Conservation (phyloP, 768 basidiomycete genomes). For the Tylopilus subfusipes region DNA sequence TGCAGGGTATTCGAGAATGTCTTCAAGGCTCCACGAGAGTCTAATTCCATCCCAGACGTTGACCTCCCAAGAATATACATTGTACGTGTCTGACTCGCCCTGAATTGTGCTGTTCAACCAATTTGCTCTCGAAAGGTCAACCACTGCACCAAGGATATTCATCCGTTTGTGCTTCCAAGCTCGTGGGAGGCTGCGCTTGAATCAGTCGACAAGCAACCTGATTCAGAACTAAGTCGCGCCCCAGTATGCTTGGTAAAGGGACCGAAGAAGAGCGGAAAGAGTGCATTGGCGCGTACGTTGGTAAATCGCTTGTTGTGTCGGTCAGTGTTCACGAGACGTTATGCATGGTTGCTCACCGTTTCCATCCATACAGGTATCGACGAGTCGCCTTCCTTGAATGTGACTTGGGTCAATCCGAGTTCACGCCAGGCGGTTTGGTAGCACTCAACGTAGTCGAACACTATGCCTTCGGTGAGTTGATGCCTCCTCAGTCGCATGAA, state of each 20-base stretch:
- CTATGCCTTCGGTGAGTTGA: slow-evolving; percentile 62
- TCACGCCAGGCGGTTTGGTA: slow-evolving; percentile 83
- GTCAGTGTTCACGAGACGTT: slow-evolving; percentile 33
- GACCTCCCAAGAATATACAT: slow-evolving; percentile 47
- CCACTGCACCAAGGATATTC: slow-evolving; percentile 27
- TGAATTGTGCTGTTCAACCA: slow-evolving; percentile 9
- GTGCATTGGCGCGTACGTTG: slow-evolving; percentile 74
- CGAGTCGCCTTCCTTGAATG: slow-evolving; percentile 91
- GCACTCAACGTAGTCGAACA: slow-evolving; percentile 67
- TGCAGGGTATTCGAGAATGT: slow-evolving; percentile 59
- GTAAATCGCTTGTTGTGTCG: slow-evolving; percentile 62
- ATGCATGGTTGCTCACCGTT: not conserved
- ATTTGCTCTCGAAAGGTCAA: slow-evolving; percentile 20
- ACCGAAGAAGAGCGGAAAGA: slow-evolving; percentile 86
- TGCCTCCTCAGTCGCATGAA: not conserved
- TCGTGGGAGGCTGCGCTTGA: slow-evolving; percentile 36
- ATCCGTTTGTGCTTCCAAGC: slow-evolving; percentile 34
- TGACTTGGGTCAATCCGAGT: slow-evolving; percentile 93
- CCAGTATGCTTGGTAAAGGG: slow-evolving; percentile 72
- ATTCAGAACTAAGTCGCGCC: slow-evolving; percentile 18
- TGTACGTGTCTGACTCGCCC: slow-evolving; percentile 34
- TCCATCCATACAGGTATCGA: slow-evolving; percentile 47
- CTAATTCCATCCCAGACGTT: slow-evolving; percentile 31
- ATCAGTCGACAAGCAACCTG: not conserved
- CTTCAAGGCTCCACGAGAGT: slow-evolving; percentile 49